Percentiles rank a stretch among this genome's conserved stretches.
phyloP scores from a whole-genome alignment of 2,329 filamentous ascomycete genomes.

The Microsporum audouinii region DNA sequence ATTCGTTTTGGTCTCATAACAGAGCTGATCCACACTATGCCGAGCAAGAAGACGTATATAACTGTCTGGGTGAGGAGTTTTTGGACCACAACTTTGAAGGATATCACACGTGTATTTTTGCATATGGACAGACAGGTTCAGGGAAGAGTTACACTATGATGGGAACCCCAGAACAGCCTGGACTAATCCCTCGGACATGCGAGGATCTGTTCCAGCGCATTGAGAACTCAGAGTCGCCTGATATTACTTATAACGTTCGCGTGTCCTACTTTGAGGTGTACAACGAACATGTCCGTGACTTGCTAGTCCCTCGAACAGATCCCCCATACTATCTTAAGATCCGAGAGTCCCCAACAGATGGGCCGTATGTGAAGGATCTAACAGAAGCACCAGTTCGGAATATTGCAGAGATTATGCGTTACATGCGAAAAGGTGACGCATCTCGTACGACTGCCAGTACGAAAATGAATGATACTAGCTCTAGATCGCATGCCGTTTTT shows the following conservation, averaged over 20 bases:
- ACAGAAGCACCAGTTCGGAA: constrained; percentile 86
- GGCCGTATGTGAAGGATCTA: constrained; percentile 91
- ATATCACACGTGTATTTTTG: constrained; percentile 98
- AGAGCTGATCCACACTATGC: constrained; percentile 73
- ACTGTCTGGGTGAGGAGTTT: constrained; percentile 87
- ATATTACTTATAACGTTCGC: constrained; percentile 91
- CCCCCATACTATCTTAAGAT: constrained; percentile 91
- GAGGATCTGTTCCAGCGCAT: constrained; percentile 93
- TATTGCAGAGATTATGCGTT: constrained; percentile 73
- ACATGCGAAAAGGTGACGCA: constrained; percentile 80
- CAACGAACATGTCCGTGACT: constrained; percentile 94
- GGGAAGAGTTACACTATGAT: constrained; percentile 99
- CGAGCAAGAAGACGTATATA: constrained; percentile 85
- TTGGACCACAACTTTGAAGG: constrained; percentile 98
- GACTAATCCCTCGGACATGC: constrained; percentile 88
- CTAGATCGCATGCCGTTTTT: constrained; percentile 91
- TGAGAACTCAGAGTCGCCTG: constrained; percentile 69
- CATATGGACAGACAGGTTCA: constrained; percentile 93
- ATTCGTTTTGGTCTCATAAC: constrained; percentile 94
- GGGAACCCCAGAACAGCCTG: constrained; percentile 73
- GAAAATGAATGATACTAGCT: constrained; percentile 99
- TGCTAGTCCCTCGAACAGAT: constrained; percentile 69
- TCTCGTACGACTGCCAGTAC: constrained; percentile 85
- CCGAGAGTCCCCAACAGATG: constrained; percentile 85
- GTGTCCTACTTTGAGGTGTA: constrained; percentile 99